Conservation (phyloP, 177 flowering plant species). For the Tripterygium wilfordii region DNA sequence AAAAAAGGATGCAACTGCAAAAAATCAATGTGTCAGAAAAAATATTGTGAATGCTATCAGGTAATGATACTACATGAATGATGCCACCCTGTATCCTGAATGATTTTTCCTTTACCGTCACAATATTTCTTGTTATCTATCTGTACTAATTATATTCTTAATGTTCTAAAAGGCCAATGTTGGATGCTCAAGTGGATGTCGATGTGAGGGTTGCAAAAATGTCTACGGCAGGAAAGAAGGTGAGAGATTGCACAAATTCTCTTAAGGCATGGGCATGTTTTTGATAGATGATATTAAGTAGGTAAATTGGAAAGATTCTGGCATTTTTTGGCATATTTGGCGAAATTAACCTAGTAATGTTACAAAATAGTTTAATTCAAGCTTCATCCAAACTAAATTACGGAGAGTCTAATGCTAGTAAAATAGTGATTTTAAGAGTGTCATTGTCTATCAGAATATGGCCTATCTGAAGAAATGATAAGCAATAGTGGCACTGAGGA, state of each 20-base stretch:
- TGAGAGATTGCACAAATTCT: slow-evolving; percentile 6
- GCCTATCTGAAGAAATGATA: slow-evolving; percentile 10
- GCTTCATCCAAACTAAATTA: no score
- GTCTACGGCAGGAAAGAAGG: slow-evolving; percentile 59
- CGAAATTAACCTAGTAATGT: no score
- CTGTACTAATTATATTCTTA: slow-evolving; percentile 1
- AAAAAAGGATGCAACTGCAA: slow-evolving; percentile 91
- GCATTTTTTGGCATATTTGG: no score
- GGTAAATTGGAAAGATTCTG: no score
- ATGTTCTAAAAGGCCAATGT: slow-evolving; percentile 52
- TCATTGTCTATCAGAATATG: no score
- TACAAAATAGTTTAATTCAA: no score
- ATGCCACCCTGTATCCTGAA: no score
- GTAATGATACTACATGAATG: no score
- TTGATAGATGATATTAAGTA: no score
- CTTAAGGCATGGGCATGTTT: no score
- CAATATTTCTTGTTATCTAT: neutral
- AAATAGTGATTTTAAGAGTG: no score
- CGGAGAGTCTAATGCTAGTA: no score
- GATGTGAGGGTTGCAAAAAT: slow-evolving; percentile 79
- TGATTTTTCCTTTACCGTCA: neutral
- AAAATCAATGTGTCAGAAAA: slow-evolving; percentile 74
- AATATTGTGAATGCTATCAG: slow-evolving; percentile 88
- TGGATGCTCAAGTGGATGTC: slow-evolving; percentile 77
- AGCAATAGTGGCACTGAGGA: slow-evolving; percentile 19